These are phyloP conservation scores for Orbilia ellipsospora DNA, from an alignment of 2,329 filamentous ascomycete genomes.

Conservation along the genomic window DNA sequence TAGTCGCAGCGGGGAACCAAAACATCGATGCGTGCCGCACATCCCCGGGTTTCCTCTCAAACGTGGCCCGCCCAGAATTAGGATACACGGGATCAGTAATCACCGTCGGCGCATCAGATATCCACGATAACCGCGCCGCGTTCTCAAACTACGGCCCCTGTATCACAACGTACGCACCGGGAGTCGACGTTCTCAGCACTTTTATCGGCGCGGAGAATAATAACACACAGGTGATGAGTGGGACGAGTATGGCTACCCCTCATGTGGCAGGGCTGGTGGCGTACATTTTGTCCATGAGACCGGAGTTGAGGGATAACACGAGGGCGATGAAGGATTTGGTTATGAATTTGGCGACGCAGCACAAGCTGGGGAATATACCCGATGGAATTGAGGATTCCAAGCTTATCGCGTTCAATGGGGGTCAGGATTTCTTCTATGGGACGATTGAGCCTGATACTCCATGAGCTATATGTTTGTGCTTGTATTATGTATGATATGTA, in stretches of 20 bases:
- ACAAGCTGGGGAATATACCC: slow-evolving; percentile 19
- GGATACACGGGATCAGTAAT: slow-evolving; percentile 64
- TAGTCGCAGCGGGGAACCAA: slow-evolving; percentile 64
- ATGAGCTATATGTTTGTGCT: not conserved
- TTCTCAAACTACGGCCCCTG: slow-evolving; percentile 66
- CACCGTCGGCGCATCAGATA: slow-evolving; percentile 63
- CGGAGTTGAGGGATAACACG: slow-evolving; percentile 33
- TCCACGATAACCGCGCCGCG: slow-evolving; percentile 60
- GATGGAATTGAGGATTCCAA: slow-evolving; percentile 15
- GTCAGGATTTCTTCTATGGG: not conserved
- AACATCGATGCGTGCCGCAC: slow-evolving; percentile 55
- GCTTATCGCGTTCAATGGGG: slow-evolving; percentile 46
- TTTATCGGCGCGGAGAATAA: slow-evolving; percentile 63
- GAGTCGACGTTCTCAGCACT: slow-evolving; percentile 67
- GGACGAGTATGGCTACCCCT: slow-evolving; percentile 70
- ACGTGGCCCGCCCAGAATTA: slow-evolving; percentile 64
- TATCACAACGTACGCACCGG: slow-evolving; percentile 71
- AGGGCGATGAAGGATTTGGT: slow-evolving; percentile 46
- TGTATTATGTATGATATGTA: too few relatives aligned
- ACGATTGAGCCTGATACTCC: too few relatives aligned
- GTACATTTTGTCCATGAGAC: slow-evolving; percentile 65
- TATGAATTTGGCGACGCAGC: slow-evolving; percentile 27
- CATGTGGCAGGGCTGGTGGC: slow-evolving; percentile 76
- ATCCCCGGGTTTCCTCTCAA: slow-evolving; percentile 62
- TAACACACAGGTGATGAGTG: slow-evolving; percentile 61